These are phyloP conservation scores for Coprinellus aureogranulatus DNA, from an alignment of 768 basidiomycete species.

Conservation along the genomic window DNA sequence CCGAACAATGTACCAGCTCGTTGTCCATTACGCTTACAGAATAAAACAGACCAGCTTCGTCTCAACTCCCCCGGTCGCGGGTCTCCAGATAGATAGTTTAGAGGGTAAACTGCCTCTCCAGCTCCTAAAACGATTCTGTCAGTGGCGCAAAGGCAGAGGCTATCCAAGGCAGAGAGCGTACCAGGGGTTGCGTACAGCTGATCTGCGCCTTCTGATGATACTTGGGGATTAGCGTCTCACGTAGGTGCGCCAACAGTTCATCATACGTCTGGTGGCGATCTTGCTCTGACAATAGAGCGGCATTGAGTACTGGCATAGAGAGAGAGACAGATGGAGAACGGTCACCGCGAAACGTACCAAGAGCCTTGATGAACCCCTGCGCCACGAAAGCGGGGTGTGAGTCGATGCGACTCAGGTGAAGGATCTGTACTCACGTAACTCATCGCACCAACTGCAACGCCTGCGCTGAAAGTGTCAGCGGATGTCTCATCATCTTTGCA, in stretches of 20 bases:
- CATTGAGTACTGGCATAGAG: background rate
- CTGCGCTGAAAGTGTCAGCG: slow-evolving; percentile 63
- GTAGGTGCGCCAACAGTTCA: slow-evolving; percentile 45
- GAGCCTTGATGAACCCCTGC: slow-evolving; percentile 59
- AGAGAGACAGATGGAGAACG: background rate
- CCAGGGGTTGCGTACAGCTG: slow-evolving; percentile 65
- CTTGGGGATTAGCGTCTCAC: slow-evolving; percentile 52
- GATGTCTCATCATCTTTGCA: slow-evolving; percentile 72
- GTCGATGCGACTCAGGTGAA: background rate
- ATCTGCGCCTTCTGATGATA: slow-evolving; percentile 73
- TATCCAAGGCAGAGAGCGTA: slow-evolving; percentile 27
- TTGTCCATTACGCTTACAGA: too few relatives aligned
- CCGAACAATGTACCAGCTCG: too few relatives aligned
- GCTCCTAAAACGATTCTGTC: background rate
- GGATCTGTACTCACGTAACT: slow-evolving; percentile 54
- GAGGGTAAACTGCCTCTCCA: background rate
- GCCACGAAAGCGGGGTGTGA: background rate
- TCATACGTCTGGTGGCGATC: slow-evolving; percentile 65
- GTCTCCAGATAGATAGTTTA: too few relatives aligned
- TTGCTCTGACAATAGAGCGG: slow-evolving; percentile 12
- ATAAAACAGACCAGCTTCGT: too few relatives aligned
- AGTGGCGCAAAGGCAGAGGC: background rate
- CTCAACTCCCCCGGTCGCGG: too few relatives aligned
- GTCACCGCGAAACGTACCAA: slow-evolving; percentile 31
- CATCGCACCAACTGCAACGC: slow-evolving; percentile 75